A percentile compares a stretch with the other conserved stretches of the same genome.
phyloP scores from a whole-genome alignment of 257 asterid genomes.

The Nicotiana noctiflora region DNA sequence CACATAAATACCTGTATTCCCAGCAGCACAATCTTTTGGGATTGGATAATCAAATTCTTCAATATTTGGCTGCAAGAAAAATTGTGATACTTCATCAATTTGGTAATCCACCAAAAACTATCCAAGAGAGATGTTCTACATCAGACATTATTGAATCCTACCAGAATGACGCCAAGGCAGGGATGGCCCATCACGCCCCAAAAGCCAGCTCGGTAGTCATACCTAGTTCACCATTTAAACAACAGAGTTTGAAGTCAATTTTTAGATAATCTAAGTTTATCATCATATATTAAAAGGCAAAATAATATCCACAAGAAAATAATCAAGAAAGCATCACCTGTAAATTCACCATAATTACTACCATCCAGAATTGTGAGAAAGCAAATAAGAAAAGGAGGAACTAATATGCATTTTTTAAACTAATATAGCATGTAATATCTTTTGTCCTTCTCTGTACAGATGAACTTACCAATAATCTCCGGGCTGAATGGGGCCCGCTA shows the following conservation, averaged over 20 bases:
- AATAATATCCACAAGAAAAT: neutral
- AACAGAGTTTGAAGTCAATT: neutral
- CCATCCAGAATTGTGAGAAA: neutral
- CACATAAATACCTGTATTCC: constrained; percentile 64
- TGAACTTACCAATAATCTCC: constrained; percentile 82
- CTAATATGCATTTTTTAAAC: neutral
- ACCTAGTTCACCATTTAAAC: constrained; percentile 42
- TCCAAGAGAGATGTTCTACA: neutral
- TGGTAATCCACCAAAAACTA: neutral
- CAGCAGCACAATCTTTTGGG: constrained; percentile 73
- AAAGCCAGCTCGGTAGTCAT: constrained; percentile 80
- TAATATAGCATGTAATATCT: neutral
- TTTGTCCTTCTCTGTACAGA: neutral
- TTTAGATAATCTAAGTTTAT: neutral
- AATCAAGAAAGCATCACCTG: neutral
- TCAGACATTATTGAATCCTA: constrained; percentile 29
- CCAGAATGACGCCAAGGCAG: constrained; percentile 82
- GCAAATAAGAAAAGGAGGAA: neutral
- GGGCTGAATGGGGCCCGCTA: constrained; percentile 84
- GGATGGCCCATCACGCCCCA: constrained; percentile 98
- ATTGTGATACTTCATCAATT: neutral
- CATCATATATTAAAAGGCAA: neutral
- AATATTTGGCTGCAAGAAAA: constrained; percentile 70
- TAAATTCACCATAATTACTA: neutral
- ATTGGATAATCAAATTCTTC: constrained; percentile 74